phyloP scores from a whole-genome alignment of 495 filamentous ascomycete species.

The Tuber aestivum region DNA sequence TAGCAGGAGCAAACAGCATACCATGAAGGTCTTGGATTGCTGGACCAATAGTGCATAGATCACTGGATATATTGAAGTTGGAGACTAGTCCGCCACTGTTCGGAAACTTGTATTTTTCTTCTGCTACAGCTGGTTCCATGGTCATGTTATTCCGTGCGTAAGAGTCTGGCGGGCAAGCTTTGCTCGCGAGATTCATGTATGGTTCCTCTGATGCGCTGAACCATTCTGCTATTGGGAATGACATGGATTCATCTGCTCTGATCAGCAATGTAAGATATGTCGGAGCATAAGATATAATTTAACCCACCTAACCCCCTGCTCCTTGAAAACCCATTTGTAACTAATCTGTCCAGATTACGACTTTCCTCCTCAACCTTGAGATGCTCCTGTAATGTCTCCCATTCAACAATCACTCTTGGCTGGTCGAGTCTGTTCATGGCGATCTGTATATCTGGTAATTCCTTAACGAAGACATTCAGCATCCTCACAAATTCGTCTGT shows the following conservation, averaged over 20 bases:
- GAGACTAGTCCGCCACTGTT: slow-evolving; percentile 52
- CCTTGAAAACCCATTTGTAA: slow-evolving; percentile 44
- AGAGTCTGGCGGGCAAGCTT: slow-evolving; percentile 57
- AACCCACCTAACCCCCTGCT: background rate
- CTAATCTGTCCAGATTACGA: slow-evolving; percentile 45
- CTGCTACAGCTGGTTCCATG: slow-evolving; percentile 44
- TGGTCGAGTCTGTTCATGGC: slow-evolving; percentile 66
- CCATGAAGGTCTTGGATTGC: slow-evolving; percentile 59
- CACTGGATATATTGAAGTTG: slow-evolving; percentile 60
- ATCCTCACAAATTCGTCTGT: slow-evolving; percentile 57
- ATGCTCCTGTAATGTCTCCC: slow-evolving; percentile 57
- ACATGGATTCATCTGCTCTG: background rate
- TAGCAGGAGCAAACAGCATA: slow-evolving; percentile 62
- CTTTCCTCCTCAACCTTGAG: slow-evolving; percentile 53
- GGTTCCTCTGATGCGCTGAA: slow-evolving; percentile 38
- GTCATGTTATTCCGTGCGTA: slow-evolving; percentile 50
- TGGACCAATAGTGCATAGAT: slow-evolving; percentile 59
- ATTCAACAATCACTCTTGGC: slow-evolving; percentile 59
- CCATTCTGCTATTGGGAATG: slow-evolving; percentile 26
- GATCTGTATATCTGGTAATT: slow-evolving; percentile 67
- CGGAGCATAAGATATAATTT: slow-evolving; percentile 26
- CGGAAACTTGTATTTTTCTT: slow-evolving; percentile 26
- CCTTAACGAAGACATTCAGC: slow-evolving; percentile 53
- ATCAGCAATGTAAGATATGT: background rate
- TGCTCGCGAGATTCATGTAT: slow-evolving; percentile 59